These are phyloP conservation scores for Starmerella asiatica DNA, from an alignment of 805 yeast species.

Conservation along the genomic window DNA sequence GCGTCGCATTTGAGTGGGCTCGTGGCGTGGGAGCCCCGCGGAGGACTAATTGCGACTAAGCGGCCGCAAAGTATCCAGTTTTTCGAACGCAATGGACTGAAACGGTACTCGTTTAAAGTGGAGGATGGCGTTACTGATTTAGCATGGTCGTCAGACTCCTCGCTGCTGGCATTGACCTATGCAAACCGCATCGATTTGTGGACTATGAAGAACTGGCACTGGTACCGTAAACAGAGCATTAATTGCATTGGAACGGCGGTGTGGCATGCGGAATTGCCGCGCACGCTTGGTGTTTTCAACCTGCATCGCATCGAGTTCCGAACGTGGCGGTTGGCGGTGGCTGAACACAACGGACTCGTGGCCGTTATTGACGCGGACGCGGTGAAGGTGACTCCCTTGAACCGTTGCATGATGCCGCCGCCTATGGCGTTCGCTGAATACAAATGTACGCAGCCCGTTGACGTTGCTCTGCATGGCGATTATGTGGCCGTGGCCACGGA, in stretches of 20 bases:
- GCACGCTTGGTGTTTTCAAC: constrained; percentile 43
- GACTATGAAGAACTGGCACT: constrained; percentile 86
- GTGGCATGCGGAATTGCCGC: constrained; percentile 87
- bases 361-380: constrained; percentile 67
- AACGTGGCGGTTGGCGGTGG: constrained; percentile 50
- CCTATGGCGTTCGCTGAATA: constrained; percentile 69
- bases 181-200: constrained; percentile 61
- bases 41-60: constrained; percentile 70
- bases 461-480: constrained; percentile 41
- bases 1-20: constrained; percentile 65
- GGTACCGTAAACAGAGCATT: constrained; percentile 84
- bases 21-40: constrained; percentile 83
- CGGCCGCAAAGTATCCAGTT: constrained; percentile 47
- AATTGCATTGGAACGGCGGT: constrained; percentile 18
- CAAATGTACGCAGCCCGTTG: constrained; percentile 44
- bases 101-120: constrained; percentile 73
- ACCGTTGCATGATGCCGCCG: constrained; percentile 84
- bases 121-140: constrained; percentile 36
- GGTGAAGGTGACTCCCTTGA: constrained; percentile 66
- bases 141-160: constrained; percentile 73
- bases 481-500: background rate
- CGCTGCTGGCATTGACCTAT: constrained; percentile 51
- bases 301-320: constrained; percentile 9
- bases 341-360: constrained; percentile 60
- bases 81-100: constrained; percentile 84